Percentiles rank a stretch among this genome's conserved stretches.
Evolutionary conservation across 306 rosid genomes (phyloP).

Genomic region (Fragaria ananassa): DNA sequence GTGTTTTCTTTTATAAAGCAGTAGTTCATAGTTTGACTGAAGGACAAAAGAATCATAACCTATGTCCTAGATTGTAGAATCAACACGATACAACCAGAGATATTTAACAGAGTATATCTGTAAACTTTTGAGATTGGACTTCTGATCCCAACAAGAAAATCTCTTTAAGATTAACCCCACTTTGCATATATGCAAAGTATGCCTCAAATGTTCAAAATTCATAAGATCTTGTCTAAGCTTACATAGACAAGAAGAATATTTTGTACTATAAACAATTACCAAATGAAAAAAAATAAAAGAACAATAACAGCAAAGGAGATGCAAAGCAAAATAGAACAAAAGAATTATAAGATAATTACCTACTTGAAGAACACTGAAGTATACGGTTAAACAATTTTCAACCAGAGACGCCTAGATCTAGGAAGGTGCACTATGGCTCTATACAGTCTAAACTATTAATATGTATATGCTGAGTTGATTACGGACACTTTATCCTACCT

Average conservation of each 20-base stretch:
- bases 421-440: conserved; percentile 17
- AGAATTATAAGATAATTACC: conserved; percentile 17
- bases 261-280: conserved; percentile 18
- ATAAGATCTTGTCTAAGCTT: conserved; percentile 6
- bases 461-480: neutral
- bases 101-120: conserved; percentile 7
- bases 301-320: conserved; percentile 41
- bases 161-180: conserved; percentile 3
- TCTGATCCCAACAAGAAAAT: conserved; percentile 15
- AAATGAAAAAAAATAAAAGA: conserved; percentile 14
- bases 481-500: conserved; percentile 8
- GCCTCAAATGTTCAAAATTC: neutral
- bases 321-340: conserved; percentile 16
- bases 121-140: conserved; percentile 6
- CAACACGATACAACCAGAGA: conserved; percentile 17
- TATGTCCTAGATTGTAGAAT: conserved; percentile 23
- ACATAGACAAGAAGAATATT: conserved; percentile 19
- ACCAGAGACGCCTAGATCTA: neutral
- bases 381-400: conserved; percentile 17
- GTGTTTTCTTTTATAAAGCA: neutral
- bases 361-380: conserved; percentile 29
- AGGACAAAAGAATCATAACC: conserved; percentile 22
- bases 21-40: conserved; percentile 2
- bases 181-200: conserved; percentile 26
- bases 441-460: neutral